phyloP scores from a whole-genome alignment of 352 stramenopile genomes.

The Phytopythium helicoides region DNA sequence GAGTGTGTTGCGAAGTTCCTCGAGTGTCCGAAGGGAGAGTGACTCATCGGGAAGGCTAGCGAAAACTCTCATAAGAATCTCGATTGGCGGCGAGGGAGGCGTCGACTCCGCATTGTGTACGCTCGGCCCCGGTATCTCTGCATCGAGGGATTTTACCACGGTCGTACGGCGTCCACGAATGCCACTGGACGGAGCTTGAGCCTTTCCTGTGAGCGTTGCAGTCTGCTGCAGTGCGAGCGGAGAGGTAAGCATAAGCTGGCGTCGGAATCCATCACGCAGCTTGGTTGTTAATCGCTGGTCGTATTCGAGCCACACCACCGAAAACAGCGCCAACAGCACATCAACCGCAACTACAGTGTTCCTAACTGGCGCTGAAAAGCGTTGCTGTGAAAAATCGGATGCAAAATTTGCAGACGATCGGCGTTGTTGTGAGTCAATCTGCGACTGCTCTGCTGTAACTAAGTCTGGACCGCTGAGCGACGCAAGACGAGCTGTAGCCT shows the following conservation, averaged over 20 bases:
- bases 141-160: not conserved
- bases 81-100: slow-evolving; percentile 17
- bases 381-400: too few relatives aligned
- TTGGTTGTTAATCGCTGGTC: slow-evolving; percentile 38
- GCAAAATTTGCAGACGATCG: slow-evolving; percentile 9
- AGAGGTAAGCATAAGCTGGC: slow-evolving; percentile 31
- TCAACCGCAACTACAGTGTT: slow-evolving; percentile 28
- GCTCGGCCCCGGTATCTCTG: not conserved
- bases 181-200: not conserved
- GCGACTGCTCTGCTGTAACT: slow-evolving; percentile 5
- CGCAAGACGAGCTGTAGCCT: slow-evolving; percentile 5
- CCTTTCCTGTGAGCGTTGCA: not conserved
- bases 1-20: slow-evolving; percentile 40
- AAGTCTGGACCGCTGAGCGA: slow-evolving; percentile 10
- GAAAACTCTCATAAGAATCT: slow-evolving; percentile 25
- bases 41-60: slow-evolving; percentile 29
- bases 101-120: not conserved
- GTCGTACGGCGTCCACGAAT: not conserved
- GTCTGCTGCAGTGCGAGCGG: slow-evolving; percentile 9
- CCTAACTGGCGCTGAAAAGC: too few relatives aligned
- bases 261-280: slow-evolving; percentile 46
- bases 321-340: slow-evolving; percentile 47
- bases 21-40: slow-evolving; percentile 22
- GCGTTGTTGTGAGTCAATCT: not conserved
- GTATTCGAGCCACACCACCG: slow-evolving; percentile 38